Conservation (phyloP, 1,284 basidiomycete species). For the Ceratobasidium sp. region DNA sequence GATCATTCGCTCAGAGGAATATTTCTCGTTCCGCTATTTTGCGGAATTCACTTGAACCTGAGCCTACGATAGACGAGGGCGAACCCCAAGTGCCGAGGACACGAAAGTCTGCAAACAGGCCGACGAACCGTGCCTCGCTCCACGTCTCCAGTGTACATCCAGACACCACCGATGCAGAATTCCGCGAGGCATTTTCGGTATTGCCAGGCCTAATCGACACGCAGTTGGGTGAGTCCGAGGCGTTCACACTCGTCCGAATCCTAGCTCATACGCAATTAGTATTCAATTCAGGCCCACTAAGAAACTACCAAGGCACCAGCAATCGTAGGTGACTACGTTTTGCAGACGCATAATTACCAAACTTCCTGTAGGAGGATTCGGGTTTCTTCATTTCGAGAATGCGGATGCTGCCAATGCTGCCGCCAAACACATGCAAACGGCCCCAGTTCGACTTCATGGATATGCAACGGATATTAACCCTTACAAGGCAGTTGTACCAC, state of each 20-base stretch:
- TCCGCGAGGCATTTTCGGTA: constrained; percentile 1
- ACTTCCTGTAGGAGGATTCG: constrained; percentile 14
- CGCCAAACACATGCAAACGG: neutral
- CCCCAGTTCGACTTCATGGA: constrained; percentile 13
- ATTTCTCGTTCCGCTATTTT: no score
- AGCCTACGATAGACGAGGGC: no score
- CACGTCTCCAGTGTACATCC: neutral
- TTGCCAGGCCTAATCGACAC: constrained; percentile 8
- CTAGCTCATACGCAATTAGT: neutral
- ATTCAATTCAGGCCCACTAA: constrained; percentile 21
- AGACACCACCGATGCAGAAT: constrained; percentile 14
- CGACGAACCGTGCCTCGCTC: neutral
- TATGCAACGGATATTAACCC: constrained; percentile 9
- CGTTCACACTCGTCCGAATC: no score
- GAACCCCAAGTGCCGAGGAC: neutral
- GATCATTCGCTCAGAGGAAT: no score
- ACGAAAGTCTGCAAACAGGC: neutral
- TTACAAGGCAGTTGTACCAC: neutral
- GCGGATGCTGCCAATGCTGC: constrained; percentile 3
- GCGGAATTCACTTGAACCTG: neutral
- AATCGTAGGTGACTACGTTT: neutral
- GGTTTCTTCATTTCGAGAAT: constrained; percentile 21
- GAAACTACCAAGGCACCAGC: constrained; percentile 10
- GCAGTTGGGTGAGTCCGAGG: neutral
- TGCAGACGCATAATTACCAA: neutral